Conservation (phyloP, 2,329 filamentous ascomycete genomes). For the Apiospora rasikravindrae region DNA sequence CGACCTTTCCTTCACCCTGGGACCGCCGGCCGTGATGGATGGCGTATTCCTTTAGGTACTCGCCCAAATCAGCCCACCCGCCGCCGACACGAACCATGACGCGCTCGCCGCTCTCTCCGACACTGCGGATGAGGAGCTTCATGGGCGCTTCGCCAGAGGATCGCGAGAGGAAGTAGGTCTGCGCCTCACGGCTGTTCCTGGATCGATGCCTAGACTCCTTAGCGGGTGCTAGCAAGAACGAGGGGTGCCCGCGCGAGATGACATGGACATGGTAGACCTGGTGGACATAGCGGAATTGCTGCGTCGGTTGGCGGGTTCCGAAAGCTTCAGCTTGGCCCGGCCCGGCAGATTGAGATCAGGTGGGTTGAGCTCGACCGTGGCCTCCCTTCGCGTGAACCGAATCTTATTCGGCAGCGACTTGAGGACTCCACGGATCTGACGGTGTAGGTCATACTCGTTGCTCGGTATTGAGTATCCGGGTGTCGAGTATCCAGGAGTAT, state of each 20-base stretch:
- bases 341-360: conserved; percentile 59
- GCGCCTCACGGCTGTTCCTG: conserved; percentile 72
- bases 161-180: conserved; percentile 88
- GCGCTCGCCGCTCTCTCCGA: conserved; percentile 87
- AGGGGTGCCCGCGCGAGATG: conserved; percentile 48
- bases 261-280: conserved; percentile 46
- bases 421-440: conserved; percentile 80
- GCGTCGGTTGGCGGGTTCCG: conserved; percentile 47
- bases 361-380: conserved; percentile 60
- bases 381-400: conserved; percentile 66
- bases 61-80: conserved; percentile 96
- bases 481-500: conserved; percentile 39
- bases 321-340: conserved; percentile 48
- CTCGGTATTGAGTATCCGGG: conserved; percentile 34
- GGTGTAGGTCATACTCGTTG: conserved; percentile 73
- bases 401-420: conserved; percentile 81
- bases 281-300: conserved; percentile 53
- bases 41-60: conserved; percentile 93
- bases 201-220: conserved; percentile 55
- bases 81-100: conserved; percentile 98
- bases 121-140: conserved; percentile 91
- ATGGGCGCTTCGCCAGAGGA: conserved; percentile 85
- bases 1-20: conserved; percentile 58
- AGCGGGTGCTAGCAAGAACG: conserved; percentile 70
- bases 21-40: conserved; percentile 84